phyloP scores from a whole-genome alignment of 1,284 basidiomycete genomes.

The Pterulicium gracile region DNA sequence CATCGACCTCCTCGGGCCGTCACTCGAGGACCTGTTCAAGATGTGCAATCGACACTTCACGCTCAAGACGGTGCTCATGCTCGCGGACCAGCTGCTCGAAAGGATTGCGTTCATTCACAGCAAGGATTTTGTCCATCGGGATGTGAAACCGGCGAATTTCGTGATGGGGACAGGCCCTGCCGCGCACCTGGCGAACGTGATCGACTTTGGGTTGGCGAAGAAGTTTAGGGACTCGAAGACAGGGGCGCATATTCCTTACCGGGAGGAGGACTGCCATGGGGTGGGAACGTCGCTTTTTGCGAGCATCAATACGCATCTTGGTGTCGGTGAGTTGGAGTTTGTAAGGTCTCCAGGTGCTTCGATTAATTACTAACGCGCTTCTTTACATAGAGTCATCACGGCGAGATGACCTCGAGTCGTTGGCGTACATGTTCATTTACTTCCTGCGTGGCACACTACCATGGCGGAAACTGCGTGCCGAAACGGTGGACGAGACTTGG shows the following conservation, averaged over 20 bases:
- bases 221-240: slow-evolving; percentile 88
- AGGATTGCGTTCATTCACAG: slow-evolving; percentile 70
- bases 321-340: slow-evolving; percentile 49
- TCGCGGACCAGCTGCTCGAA: slow-evolving; percentile 85
- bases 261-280: slow-evolving; percentile 80
- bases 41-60: slow-evolving; percentile 90
- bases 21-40: slow-evolving; percentile 91
- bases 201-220: slow-evolving; percentile 96
- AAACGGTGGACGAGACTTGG: slow-evolving; percentile 74
- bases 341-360: slow-evolving; percentile 1
- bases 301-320: slow-evolving; percentile 89
- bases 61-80: slow-evolving; percentile 85
- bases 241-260: slow-evolving; percentile 83
- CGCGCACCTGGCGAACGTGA: slow-evolving; percentile 70
- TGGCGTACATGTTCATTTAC: slow-evolving; percentile 91
- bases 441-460: slow-evolving; percentile 85
- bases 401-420: slow-evolving; percentile 85
- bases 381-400: slow-evolving; percentile 64
- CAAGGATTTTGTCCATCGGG: slow-evolving; percentile 75
- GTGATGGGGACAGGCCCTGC: slow-evolving; percentile 61
- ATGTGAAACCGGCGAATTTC: slow-evolving; percentile 96
- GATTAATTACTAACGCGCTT: slow-evolving; percentile 1
- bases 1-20: slow-evolving; percentile 88
- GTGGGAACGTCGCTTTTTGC: slow-evolving; percentile 95
- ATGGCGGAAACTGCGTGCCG: slow-evolving; percentile 77